Conservation (phyloP, 352 stramenopile genomes). For the Pythium utonaiense region DNA sequence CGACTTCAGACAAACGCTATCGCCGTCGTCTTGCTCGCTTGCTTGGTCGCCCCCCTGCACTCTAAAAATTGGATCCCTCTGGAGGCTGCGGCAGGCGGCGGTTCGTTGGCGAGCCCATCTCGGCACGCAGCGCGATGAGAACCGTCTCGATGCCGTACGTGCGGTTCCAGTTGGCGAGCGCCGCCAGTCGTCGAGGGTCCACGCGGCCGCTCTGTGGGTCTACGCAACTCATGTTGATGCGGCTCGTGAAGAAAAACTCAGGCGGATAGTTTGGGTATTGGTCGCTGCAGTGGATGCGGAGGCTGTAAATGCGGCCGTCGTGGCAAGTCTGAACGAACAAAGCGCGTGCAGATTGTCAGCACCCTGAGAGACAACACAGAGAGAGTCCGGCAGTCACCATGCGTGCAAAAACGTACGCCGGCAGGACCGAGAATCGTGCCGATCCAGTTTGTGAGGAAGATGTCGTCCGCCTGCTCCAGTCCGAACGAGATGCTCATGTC, state of each 20-base stretch:
- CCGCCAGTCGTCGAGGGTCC: constrained; percentile 62
- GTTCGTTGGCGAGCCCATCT: constrained; percentile 88
- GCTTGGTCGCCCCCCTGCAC: constrained; percentile 6
- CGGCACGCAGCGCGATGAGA: constrained; percentile 83
- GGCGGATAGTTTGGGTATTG: constrained; percentile 94
- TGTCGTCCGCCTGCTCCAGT: constrained; percentile 95
- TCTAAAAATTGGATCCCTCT: constrained; percentile 91
- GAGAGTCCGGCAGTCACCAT: too few relatives aligned
- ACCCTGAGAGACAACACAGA: too few relatives aligned
- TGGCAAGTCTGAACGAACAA: constrained; percentile 84
- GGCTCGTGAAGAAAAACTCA: constrained; percentile 94
- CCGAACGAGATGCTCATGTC: constrained; percentile 95
- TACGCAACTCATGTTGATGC: constrained; percentile 98
- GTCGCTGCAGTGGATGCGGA: constrained; percentile 92
- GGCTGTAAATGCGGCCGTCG: constrained; percentile 95
- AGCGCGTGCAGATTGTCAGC: too few relatives aligned
- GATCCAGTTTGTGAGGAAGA: constrained; percentile 98
- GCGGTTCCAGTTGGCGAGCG: constrained; percentile 80
- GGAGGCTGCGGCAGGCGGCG: constrained; percentile 88
- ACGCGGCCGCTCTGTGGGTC: constrained; percentile 86
- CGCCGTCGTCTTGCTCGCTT: not conserved
- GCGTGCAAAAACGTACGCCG: constrained; percentile 67
- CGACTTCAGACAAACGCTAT: not conserved
- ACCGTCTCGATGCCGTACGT: constrained; percentile 90
- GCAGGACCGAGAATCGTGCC: constrained; percentile 95